Conservation (phyloP, 2,329 filamentous ascomycete genomes). For the Aquanectria penicillioides region DNA sequence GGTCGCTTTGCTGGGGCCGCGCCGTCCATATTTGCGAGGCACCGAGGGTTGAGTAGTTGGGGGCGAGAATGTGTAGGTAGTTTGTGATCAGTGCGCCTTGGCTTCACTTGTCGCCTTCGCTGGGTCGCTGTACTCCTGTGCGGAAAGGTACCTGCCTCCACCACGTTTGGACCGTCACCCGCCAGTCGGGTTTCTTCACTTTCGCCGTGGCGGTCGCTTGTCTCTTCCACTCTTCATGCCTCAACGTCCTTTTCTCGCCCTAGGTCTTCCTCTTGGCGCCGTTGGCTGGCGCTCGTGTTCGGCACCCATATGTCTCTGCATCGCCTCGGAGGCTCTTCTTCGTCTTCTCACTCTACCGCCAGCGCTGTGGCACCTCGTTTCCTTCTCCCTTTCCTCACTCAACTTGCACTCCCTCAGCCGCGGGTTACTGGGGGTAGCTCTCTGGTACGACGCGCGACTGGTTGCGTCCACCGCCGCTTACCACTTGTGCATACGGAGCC, state of each 20-base stretch:
- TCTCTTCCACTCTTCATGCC: slow-evolving; percentile 11
- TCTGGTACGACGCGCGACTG: slow-evolving; percentile 21
- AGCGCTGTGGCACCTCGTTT: not conserved
- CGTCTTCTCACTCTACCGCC: not conserved
- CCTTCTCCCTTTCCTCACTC: not conserved
- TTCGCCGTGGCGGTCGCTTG: slow-evolving; percentile 13
- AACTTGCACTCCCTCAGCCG: slow-evolving; percentile 1
- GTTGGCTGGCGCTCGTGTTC: slow-evolving; percentile 1
- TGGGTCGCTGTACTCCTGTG: slow-evolving; percentile 8
- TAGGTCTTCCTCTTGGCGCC: too few relatives aligned
- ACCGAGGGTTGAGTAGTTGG: too few relatives aligned
- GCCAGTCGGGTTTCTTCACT: slow-evolving; percentile 18
- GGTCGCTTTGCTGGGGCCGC: not conserved
- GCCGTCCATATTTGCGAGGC: too few relatives aligned
- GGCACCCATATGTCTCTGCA: not conserved
- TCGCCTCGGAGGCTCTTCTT: not conserved
- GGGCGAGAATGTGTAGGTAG: too few relatives aligned
- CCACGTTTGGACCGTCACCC: slow-evolving; percentile 1
- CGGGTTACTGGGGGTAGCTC: slow-evolving; percentile 14
- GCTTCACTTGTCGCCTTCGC: slow-evolving; percentile 3
- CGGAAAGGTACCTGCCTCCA: slow-evolving; percentile 13
- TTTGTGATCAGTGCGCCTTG: slow-evolving; percentile 10
- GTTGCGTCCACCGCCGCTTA: slow-evolving; percentile 22
- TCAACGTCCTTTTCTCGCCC: slow-evolving; percentile 2
- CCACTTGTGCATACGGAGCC: slow-evolving; percentile 19